Percentiles rank a stretch among this genome's conserved stretches.
Conservation (phyloP, 495 filamentous ascomycete species). For the Coniosporium apollinis region DNA sequence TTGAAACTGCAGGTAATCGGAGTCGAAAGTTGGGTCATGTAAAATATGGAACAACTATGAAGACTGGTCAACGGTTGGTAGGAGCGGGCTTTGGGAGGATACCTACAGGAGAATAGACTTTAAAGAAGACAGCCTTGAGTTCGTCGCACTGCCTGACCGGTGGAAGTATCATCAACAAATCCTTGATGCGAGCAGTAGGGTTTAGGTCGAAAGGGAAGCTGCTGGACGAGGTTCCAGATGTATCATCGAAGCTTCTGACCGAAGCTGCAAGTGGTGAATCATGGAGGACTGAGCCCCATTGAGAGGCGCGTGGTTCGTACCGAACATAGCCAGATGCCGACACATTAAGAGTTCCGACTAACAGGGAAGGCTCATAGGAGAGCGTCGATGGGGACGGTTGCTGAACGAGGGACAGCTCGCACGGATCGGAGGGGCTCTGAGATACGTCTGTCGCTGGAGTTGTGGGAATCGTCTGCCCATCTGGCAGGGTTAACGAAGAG, state of each 20-base stretch:
- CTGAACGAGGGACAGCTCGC: too few relatives aligned
- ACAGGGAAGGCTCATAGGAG: neutral
- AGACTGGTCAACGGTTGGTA: neutral
- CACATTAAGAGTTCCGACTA: neutral
- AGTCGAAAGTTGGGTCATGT: slow-evolving; percentile 32
- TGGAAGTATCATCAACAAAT: neutral
- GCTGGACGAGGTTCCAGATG: neutral
- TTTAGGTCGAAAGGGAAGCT: neutral
- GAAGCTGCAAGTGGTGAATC: neutral
- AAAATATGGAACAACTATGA: slow-evolving; percentile 21
- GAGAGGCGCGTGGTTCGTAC: slow-evolving; percentile 1
- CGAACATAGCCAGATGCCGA: neutral
- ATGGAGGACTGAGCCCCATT: neutral
- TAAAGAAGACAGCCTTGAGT: slow-evolving; percentile 4
- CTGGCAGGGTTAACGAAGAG: neutral
- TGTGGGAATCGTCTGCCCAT: neutral
- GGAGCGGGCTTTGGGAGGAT: too few relatives aligned
- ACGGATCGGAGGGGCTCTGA: too few relatives aligned
- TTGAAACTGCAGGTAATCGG: slow-evolving; percentile 30
- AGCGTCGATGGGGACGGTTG: neutral
- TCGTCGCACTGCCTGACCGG: slow-evolving; percentile 2
- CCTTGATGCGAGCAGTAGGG: neutral
- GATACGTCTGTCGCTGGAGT: neutral
- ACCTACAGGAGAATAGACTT: slow-evolving; percentile 4
- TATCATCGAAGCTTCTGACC: neutral